Evolutionary conservation across 345 rosid genomes (phyloP).

Genomic region (Pugionium dolabratum): DNA sequence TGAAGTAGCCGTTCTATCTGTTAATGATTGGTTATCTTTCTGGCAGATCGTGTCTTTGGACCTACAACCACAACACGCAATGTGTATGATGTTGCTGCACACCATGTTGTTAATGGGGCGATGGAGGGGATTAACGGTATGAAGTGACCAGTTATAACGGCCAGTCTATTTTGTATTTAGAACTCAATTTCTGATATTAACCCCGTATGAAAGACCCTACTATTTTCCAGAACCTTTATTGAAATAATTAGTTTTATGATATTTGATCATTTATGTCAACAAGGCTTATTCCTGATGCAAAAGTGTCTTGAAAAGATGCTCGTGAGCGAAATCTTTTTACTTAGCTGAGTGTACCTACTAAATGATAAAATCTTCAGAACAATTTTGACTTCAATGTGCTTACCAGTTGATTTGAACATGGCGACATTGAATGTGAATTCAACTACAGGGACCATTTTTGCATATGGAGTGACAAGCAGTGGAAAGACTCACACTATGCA

Average conservation of each 20-base stretch:
- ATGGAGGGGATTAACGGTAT: slow-evolving; percentile 98
- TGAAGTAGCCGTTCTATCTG: slow-evolving; percentile 10
- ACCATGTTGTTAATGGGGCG: slow-evolving; percentile 90
- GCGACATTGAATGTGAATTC: slow-evolving; percentile 36
- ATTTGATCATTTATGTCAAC: slow-evolving; percentile 17
- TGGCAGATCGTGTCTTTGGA: slow-evolving; percentile 90
- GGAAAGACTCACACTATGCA: slow-evolving; percentile 99
- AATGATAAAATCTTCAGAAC: slow-evolving; percentile 8
- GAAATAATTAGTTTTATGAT: slow-evolving; percentile 11
- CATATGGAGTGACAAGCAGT: slow-evolving; percentile 99
- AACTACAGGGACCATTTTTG: slow-evolving; percentile 86
- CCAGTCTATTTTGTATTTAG: slow-evolving; percentile 18
- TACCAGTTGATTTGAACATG: slow-evolving; percentile 11
- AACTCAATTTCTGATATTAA: slow-evolving; percentile 17
- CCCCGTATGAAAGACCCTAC: not conserved
- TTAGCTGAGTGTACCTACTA: not conserved
- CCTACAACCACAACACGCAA: slow-evolving; percentile 99
- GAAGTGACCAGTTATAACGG: slow-evolving; percentile 19
- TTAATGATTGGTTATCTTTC: slow-evolving; percentile 10
- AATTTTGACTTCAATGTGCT: slow-evolving; percentile 3
- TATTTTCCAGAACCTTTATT: not conserved
- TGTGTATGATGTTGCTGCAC: slow-evolving; percentile 96
- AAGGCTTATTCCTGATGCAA: not conserved
- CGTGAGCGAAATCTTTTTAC: not conserved
- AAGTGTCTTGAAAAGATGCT: not conserved